Evolutionary conservation across 306 rosid species (phyloP).

Genomic region (Cotoneaster glaucophyllus): DNA sequence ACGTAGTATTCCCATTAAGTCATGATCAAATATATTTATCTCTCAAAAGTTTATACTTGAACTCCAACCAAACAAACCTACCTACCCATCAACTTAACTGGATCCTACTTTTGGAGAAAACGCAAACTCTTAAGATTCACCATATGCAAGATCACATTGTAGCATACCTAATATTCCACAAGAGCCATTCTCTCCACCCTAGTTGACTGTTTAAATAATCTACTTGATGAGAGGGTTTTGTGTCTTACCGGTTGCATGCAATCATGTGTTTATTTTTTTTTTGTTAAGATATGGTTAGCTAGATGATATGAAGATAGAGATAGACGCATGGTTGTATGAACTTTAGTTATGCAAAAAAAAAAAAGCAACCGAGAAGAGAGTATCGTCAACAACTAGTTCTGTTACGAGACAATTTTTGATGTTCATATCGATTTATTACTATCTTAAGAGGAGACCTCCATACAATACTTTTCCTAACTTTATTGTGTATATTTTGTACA

Average conservation of each 20-base stretch:
- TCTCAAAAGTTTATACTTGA: neutral
- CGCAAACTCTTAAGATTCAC: neutral
- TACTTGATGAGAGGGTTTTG: neutral
- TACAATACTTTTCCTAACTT: neutral
- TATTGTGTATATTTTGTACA: no score
- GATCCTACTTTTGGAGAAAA: neutral
- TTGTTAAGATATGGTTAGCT: no score
- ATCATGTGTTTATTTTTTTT: no score
- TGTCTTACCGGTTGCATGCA: no score
- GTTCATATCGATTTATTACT: neutral
- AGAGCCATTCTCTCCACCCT: neutral
- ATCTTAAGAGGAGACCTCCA: no score
- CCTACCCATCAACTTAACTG: neutral
- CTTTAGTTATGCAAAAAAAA: no score
- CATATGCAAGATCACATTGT: neutral
- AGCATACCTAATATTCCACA: neutral
- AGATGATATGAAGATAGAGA: no score
- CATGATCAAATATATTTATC: neutral
- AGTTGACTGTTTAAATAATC: neutral
- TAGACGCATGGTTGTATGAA: no score
- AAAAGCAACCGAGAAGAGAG: no score
- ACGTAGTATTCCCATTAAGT: neutral
- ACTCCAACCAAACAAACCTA: constrained; percentile 5
- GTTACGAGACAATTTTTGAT: neutral
- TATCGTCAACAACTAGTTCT: neutral